Evolutionary conservation across 345 rosid species (phyloP), one percentile per base, ranked within the genome.

Genomic region (Eucalyptus polybractea): DNA sequence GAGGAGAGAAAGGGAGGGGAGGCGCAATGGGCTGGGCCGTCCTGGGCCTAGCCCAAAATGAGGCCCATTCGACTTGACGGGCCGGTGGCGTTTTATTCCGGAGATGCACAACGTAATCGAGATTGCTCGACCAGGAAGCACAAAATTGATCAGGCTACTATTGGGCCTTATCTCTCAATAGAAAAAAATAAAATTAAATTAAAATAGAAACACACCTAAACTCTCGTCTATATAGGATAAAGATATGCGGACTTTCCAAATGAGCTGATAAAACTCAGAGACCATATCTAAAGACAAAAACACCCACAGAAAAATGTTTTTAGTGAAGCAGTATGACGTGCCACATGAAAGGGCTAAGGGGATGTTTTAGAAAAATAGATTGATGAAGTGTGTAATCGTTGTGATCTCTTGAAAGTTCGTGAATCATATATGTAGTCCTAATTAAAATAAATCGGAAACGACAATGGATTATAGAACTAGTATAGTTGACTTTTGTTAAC

Each of bases 381-480:
- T 62, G 27, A 29, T 29, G 0, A 1, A 56, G 6, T 22, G 3
- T 24, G 6, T 62, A 62, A 10, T 29, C 8, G 1, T 29, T 27
- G 33, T 27, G 31, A 27, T 27, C 8, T 27, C 8, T n/a, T 7
- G 21, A n/a, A 65, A 65, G 21, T n/a, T 11, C 2, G 2, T 15
- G 10, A 14, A 65, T n/a, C 76, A 14, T 65, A 7, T 15, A 56
- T 25, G 13, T 65, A n/a, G 10, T 14, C 22, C 11, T 15, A n/a
- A 65, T 15, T n/a, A n/a, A 65, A 7, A n/a, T 2, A 7, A 65
- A 65, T 13, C 5, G 2, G 5, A 65, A 65, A n/a, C 3, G 10
- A 2, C 2, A 1, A 4, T n/a, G 5, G 8, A 29, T 65, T n/a
- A n/a, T 14, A n/a, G 40, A 65, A 65, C 2, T 8, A 4, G 37